Base-by-base conservation (phyloP, 768 basidiomycete species). In the Mycena haematopus region DNA sequence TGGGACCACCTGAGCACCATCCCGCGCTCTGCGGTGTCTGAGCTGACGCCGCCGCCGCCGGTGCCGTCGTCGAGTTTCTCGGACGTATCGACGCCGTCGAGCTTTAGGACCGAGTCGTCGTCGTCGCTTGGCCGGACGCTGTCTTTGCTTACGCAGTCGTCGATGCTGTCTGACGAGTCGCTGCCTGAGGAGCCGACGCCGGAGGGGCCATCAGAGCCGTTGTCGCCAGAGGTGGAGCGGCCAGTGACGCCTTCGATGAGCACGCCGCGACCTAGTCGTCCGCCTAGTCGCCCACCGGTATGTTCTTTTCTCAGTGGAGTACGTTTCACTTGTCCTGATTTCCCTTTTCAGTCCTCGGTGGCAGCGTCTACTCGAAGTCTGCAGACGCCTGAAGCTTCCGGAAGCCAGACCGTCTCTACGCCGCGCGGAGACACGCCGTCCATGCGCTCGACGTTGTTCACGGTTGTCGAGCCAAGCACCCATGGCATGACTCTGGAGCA, bases 401-500 rank as follows among this genome's bases (percentile, higher is more conserved):
- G 81, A 36, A 58, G 75, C 47, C 71, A 77, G 49, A 76, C 74
- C 51, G 56, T 82, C 11, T 79, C 81, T 1, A 81, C 85, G 1
- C 86, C 84, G 0, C 73, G 76, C 17, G 78, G 79, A 6, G 72
- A 82, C 50, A 63, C 58, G 14, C 85, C 87, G 3, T 88, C 86
- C 1, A 77, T 86, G 21, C 78, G 72, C 40, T 78, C 80, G 9
- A 72, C 71, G 38, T 61, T 86, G 27, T 76, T 79, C 42, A 86
- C 86, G 6, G 75, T 79, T n/a, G 75, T 83, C 31, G 76, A 80
- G 5, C 74, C 80, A 38, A 84, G 85, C 4, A 80, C 84, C 62
- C 67, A 85, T 73, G 77, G 86, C 80, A 52, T 80, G 74, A 86
- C 73, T 72, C n/a, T 85, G 7, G 80, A 80, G 62, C 71, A 77